phyloP scores from a whole-genome alignment of 805 yeast species.

The Zygoascus biomembranicola region DNA sequence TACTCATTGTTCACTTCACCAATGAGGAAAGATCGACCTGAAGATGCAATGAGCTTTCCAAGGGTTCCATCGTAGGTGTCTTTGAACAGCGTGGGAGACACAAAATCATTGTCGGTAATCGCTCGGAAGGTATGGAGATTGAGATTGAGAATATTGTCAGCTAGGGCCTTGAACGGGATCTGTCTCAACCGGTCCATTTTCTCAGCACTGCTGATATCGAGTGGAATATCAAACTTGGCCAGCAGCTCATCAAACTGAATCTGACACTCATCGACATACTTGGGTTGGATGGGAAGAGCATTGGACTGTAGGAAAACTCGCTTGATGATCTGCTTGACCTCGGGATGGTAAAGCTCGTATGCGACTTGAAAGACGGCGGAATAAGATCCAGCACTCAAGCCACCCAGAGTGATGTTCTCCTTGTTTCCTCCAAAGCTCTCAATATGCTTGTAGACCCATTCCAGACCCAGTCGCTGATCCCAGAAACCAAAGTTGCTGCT shows the following conservation, averaged over 20 bases:
- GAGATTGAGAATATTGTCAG: constrained; percentile 24
- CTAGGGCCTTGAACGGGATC: constrained; percentile 16
- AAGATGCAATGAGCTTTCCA: constrained; percentile 5
- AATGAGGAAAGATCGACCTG: constrained; percentile 2
- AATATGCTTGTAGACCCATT: constrained; percentile 36
- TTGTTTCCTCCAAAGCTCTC: constrained; percentile 37
- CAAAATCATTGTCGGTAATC: constrained; percentile 33
- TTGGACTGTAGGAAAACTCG: constrained; percentile 33
- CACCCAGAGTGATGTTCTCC: constrained; percentile 34
- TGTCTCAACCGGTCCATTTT: constrained; percentile 20
- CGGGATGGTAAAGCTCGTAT: constrained; percentile 36
- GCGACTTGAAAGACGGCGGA: constrained; percentile 35
- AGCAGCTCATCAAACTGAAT: constrained; percentile 32
- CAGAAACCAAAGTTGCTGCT: constrained; percentile 34
- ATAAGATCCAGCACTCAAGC: constrained; percentile 37
- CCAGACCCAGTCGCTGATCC: constrained; percentile 37
- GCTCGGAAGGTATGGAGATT: constrained; percentile 33
- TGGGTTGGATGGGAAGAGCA: constrained; percentile 33
- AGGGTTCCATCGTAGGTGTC: constrained; percentile 26
- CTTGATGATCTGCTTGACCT: constrained; percentile 33
- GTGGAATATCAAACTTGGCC: constrained; percentile 20
- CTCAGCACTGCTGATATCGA: constrained; percentile 14
- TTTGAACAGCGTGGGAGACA: constrained; percentile 24
- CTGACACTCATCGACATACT: constrained; percentile 29
- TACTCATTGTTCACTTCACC: constrained; percentile 11